A percentile compares a stretch with the other conserved stretches of the same genome.
Evolutionary conservation across 345 rosid genomes (phyloP).

Genomic region (Noccaea bulbosa): DNA sequence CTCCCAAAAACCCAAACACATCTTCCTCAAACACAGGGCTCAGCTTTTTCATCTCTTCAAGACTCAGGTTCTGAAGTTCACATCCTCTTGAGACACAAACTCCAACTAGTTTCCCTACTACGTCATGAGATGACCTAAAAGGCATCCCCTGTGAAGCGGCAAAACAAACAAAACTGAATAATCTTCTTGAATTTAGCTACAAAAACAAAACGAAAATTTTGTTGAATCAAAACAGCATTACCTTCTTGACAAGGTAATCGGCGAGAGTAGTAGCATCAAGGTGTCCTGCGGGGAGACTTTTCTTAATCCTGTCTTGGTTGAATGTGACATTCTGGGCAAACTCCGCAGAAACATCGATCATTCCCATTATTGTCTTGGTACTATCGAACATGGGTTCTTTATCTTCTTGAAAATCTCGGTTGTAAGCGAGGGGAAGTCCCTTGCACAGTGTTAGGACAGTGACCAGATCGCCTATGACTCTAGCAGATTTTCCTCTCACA

Average conservation of each 20-base stretch:
- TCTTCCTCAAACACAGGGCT: slow-evolving; percentile 71
- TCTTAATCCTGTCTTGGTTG: slow-evolving; percentile 64
- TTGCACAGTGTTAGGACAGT: slow-evolving; percentile 88
- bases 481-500: slow-evolving; percentile 90
- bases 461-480: slow-evolving; percentile 80
- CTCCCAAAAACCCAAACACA: slow-evolving; percentile 74
- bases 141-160: slow-evolving; percentile 66
- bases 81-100: slow-evolving; percentile 72
- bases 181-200: neutral
- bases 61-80: slow-evolving; percentile 71
- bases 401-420: slow-evolving; percentile 98
- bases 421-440: slow-evolving; percentile 97
- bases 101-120: slow-evolving; percentile 87
- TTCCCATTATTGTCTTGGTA: slow-evolving; percentile 74
- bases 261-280: slow-evolving; percentile 98
- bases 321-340: slow-evolving; percentile 86
- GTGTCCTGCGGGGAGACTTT: slow-evolving; percentile 84
- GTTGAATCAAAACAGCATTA: slow-evolving; percentile 16
- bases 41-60: slow-evolving; percentile 70
- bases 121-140: slow-evolving; percentile 91
- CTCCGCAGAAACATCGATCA: slow-evolving; percentile 95
- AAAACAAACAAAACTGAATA: neutral
- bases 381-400: slow-evolving; percentile 94
- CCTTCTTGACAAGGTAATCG: slow-evolving; percentile 94
- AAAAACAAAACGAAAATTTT: neutral